Percentiles rank a stretch among this genome's conserved stretches.
Conservation (phyloP, 2,329 filamentous ascomycete species). For the Epichloe uncinata region DNA sequence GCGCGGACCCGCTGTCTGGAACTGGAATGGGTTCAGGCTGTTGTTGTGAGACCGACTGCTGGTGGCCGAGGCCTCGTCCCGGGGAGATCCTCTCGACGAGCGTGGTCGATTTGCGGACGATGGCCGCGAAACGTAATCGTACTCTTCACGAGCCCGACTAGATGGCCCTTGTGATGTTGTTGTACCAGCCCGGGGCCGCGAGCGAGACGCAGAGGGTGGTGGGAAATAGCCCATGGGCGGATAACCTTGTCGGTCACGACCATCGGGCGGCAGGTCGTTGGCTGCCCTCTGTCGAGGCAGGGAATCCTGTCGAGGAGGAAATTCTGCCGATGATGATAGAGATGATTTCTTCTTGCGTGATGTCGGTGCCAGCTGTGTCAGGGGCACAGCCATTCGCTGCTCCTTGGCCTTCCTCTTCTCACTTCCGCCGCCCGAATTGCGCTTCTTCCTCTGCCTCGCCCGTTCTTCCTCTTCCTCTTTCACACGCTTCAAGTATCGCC, state of each 20-base stretch:
- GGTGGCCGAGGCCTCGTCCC: conserved; percentile 20
- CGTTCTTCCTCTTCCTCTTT: conserved; percentile 44
- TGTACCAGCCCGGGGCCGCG: conserved; percentile 29
- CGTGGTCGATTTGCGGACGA: conserved; percentile 13
- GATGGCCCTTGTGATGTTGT: conserved; percentile 25
- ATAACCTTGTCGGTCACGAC: conserved; percentile 22
- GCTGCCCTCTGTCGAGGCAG: conserved; percentile 26
- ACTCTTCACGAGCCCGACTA: conserved; percentile 24
- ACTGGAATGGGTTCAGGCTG: conserved; percentile 37
- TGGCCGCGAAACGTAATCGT: conserved; percentile 23
- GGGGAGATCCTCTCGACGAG: conserved; percentile 18
- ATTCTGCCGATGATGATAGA: conserved; percentile 8
- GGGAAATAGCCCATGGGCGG: conserved; percentile 40
- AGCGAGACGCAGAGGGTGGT: conserved; percentile 28
- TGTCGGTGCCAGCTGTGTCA: conserved; percentile 35
- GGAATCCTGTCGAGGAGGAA: conserved; percentile 19
- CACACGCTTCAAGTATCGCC: conserved; percentile 50
- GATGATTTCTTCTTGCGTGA: conserved; percentile 23
- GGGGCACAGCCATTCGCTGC: conserved; percentile 37
- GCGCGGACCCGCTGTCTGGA: conserved; percentile 33
- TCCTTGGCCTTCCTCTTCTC: conserved; percentile 28
- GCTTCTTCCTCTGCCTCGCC: conserved; percentile 50
- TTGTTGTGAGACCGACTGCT: conserved; percentile 11
- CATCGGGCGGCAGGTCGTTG: conserved; percentile 20
- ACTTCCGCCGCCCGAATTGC: conserved; percentile 23